phyloP scores from a whole-genome alignment of 2,329 filamentous ascomycete species.

The Lasiodiplodia gonubiensis region DNA sequence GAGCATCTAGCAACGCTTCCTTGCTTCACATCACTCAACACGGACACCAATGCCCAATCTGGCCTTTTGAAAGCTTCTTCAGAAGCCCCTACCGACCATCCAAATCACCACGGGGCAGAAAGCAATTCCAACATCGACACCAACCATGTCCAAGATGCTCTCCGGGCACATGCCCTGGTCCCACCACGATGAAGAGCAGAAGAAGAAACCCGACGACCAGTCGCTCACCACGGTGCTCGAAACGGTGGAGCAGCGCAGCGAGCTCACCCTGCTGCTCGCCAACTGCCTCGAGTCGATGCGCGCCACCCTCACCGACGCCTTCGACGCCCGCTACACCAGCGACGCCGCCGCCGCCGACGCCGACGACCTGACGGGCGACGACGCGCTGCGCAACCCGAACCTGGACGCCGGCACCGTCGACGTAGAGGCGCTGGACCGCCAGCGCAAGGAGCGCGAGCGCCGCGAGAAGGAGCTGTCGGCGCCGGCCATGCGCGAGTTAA shows the following conservation, averaged over 20 bases:
- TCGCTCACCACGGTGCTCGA: constrained; percentile 42
- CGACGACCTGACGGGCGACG: constrained; percentile 39
- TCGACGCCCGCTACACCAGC: constrained; percentile 39
- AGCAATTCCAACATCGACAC: background rate
- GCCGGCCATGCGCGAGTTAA: constrained; percentile 66
- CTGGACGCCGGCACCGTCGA: constrained; percentile 34
- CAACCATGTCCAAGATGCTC: constrained; percentile 21
- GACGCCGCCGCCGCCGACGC: constrained; percentile 35
- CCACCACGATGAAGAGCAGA: constrained; percentile 1
- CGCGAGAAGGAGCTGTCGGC: constrained; percentile 58
- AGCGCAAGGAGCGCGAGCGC: constrained; percentile 42
- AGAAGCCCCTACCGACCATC: background rate
- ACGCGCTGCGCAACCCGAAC: constrained; percentile 30
- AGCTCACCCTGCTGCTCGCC: constrained; percentile 54
- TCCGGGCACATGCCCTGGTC: constrained; percentile 25
- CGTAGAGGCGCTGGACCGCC: constrained; percentile 25
- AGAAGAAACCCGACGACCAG: constrained; percentile 7
- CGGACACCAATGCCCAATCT: background rate
- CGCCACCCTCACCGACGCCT: constrained; percentile 44
- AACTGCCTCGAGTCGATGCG: constrained; percentile 54
- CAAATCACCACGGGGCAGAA: background rate
- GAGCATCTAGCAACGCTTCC: constrained; percentile 13
- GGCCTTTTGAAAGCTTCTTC: background rate
- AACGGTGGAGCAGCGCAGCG: constrained; percentile 49
- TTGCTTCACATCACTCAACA: constrained; percentile 24